Conservation (phyloP, 2,329 filamentous ascomycete species). For the Exophiala sp. region DNA sequence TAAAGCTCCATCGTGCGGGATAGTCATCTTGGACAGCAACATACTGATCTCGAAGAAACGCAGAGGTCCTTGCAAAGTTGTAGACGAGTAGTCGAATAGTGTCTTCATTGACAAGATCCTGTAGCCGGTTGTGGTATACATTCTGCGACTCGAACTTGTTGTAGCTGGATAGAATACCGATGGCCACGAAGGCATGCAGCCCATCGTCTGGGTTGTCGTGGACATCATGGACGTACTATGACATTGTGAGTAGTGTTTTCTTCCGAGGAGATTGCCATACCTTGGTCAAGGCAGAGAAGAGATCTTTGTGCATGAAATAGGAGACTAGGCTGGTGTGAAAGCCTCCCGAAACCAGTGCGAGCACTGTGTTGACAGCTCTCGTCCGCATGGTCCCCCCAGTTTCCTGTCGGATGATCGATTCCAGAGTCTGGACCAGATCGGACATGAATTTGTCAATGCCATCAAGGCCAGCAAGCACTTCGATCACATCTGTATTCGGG, state of each 20-base stretch:
- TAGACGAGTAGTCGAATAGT: slow-evolving; percentile 76
- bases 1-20: slow-evolving; percentile 81
- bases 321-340: slow-evolving; percentile 92
- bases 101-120: slow-evolving; percentile 89
- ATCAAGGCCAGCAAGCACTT: slow-evolving; percentile 80
- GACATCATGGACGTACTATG: slow-evolving; percentile 48
- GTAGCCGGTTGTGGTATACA: slow-evolving; percentile 82
- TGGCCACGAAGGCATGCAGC: slow-evolving; percentile 70
- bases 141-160: slow-evolving; percentile 99
- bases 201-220: slow-evolving; percentile 45
- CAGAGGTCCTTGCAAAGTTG: slow-evolving; percentile 68
- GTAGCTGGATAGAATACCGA: slow-evolving; percentile 89
- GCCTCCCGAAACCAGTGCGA: slow-evolving; percentile 83
- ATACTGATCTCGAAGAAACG: slow-evolving; percentile 65
- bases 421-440: slow-evolving; percentile 77
- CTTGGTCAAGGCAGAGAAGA: slow-evolving; percentile 94
- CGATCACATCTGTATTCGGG: slow-evolving; percentile 89
- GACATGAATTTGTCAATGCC: slow-evolving; percentile 80
- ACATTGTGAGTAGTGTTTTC: slow-evolving; percentile 14
- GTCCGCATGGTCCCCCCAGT: slow-evolving; percentile 64
- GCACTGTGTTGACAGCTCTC: slow-evolving; percentile 72
- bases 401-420: slow-evolving; percentile 74
- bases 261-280: slow-evolving; percentile 42
- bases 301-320: slow-evolving; percentile 88
- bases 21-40: slow-evolving; percentile 82